Evolutionary conservation across 495 filamentous ascomycete species (phyloP).

Genomic region (Trichoderma gamsii): DNA sequence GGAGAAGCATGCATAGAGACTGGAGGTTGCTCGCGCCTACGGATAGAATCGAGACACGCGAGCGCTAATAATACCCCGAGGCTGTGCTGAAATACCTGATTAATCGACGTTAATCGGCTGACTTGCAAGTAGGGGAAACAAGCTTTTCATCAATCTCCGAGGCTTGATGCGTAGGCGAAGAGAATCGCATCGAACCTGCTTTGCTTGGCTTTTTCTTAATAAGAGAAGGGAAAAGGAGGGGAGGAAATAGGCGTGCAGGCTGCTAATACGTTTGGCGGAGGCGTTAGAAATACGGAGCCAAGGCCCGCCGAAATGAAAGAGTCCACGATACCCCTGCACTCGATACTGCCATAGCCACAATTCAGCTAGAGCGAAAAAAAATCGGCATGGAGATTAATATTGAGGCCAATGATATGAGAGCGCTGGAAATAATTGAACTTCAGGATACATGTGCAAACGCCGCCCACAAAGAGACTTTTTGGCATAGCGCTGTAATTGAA

Average conservation of each 20-base stretch:
- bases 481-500: not conserved
- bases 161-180: not conserved
- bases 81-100: not conserved
- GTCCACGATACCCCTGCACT: not conserved
- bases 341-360: not conserved
- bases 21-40: no score
- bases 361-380: not conserved
- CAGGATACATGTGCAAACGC: no score
- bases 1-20: not conserved
- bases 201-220: not conserved
- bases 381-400: not conserved
- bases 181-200: not conserved
- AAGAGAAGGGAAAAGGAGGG: not conserved
- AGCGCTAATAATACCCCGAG: not conserved
- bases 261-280: no score
- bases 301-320: slow-evolving; percentile 9
- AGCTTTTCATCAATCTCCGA: slow-evolving; percentile 7
- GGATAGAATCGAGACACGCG: not conserved
- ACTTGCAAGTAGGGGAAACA: not conserved
- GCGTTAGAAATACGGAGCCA: not conserved
- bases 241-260: not conserved
- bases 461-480: no score
- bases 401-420: not conserved
- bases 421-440: no score
- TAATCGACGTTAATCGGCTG: not conserved